Evolutionary conservation across 306 rosid species (phyloP), one percentile per base, ranked within the genome.

Genomic region (Glycyrrhiza uralensis): DNA sequence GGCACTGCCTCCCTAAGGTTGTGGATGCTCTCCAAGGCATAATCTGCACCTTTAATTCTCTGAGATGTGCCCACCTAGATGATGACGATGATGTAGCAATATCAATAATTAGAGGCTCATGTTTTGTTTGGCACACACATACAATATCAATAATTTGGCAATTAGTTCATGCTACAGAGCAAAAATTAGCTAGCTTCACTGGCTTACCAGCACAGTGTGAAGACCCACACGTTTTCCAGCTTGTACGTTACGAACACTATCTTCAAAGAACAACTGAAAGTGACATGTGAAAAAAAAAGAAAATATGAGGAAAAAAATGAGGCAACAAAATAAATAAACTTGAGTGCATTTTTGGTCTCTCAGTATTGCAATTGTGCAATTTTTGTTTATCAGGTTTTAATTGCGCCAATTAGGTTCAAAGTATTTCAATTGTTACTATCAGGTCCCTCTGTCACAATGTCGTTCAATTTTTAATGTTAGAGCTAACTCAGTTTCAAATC

Each of bases 1-100:
- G 96, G 90, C 38, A 95, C 58, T 64, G 97, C 99, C 35, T 95
- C 96, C 64, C 92, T 95, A 0, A 95, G 90, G 61, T 95, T 95
- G 81, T 95, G 99, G 67, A 91, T 91, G 79, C 96, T 95, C 81
- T 91, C 97, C 41, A 95, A 77, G 3, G 96, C 97, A 84, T 85
- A 88, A 83, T 95, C 99, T 20, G 99, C 97, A 23, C 93, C 99
- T 85, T 89, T 89, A 20, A 88, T 85, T 75, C 91, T 88, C 71
- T 91, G 96, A 3, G 96, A 84, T 47, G 79, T 85, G 12, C 97
- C 99, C 67, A 95, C 84, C 99, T 95, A 62, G 19, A 60, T 33
- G 10, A 62, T 38, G 50, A 62, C 18, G 36, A 32, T 76, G 7
- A 26, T 3, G 5, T 12, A 19, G 14, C 9, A 49, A 45, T n/a